phyloP scores from a whole-genome alignment of 2,329 filamentous ascomycete species.

The Cytospora schulzeri region DNA sequence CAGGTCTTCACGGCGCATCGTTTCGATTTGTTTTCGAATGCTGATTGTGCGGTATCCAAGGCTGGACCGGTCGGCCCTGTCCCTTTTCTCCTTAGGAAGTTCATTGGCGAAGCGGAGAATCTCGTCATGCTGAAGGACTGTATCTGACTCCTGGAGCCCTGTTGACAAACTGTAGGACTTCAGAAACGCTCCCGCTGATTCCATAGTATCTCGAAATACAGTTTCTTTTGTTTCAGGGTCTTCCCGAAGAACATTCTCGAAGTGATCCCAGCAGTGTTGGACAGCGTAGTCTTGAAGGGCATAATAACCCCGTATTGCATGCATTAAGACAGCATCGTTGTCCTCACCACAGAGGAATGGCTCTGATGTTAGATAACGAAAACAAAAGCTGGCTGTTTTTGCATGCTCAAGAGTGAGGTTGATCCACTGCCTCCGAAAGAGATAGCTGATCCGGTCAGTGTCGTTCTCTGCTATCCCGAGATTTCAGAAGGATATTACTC shows the following conservation, averaged over 20 bases:
- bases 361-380: not conserved
- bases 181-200: not conserved
- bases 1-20: not conserved
- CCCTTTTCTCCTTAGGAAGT: slow-evolving; percentile 3
- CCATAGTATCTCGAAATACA: not conserved
- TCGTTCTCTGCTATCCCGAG: not conserved
- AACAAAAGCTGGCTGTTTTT: slow-evolving; percentile 4
- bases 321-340: not conserved
- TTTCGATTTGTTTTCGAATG: not conserved
- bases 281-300: slow-evolving; percentile 4
- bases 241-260: not conserved
- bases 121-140: not conserved
- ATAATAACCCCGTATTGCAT: not conserved
- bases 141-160: not conserved
- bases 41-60: not conserved
- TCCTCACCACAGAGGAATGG: not conserved
- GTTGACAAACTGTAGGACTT: not conserved
- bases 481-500: not conserved
- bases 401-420: not conserved
- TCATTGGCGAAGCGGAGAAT: not conserved
- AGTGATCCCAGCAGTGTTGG: slow-evolving; percentile 1
- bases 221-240: not conserved
- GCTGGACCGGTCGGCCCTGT: not conserved
- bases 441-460: not conserved
- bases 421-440: not conserved